phyloP scores from a whole-genome alignment of 2,329 filamentous ascomycete genomes.

The Zymoseptoria tritici region DNA sequence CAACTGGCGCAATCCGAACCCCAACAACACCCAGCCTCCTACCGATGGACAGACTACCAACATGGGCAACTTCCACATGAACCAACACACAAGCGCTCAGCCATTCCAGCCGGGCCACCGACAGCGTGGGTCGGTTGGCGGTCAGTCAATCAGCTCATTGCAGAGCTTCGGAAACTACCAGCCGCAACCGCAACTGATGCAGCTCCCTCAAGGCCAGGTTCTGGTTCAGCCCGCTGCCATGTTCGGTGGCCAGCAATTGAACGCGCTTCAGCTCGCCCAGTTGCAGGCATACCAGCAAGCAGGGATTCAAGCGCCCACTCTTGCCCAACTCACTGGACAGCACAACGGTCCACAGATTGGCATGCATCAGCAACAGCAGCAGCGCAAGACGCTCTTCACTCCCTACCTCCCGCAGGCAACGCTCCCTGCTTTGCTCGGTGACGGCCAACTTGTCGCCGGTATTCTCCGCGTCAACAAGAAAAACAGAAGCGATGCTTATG shows the following conservation, averaged over 20 bases:
- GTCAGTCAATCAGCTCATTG: conserved; percentile 69
- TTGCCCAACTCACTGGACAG: conserved; percentile 38
- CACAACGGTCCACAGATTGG: conserved; percentile 28
- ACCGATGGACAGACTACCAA: conserved; percentile 38
- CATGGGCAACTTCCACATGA: conserved; percentile 60
- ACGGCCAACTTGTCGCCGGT: conserved; percentile 91
- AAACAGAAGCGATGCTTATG: conserved; percentile 96
- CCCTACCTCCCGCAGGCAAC: conserved; percentile 94
- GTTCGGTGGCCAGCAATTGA: conserved; percentile 78
- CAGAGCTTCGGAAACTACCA: conserved; percentile 73
- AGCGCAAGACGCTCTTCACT: conserved; percentile 96
- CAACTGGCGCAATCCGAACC: conserved; percentile 86
- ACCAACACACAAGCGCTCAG: conserved; percentile 60
- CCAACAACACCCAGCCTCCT: conserved; percentile 35
- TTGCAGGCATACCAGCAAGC: conserved; percentile 87
- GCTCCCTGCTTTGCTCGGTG: conserved; percentile 78
- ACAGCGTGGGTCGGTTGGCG: conserved; percentile 73
- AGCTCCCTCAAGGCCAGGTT: conserved; percentile 76
- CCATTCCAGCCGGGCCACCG: conserved; percentile 92
- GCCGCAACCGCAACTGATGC: conserved; percentile 79
- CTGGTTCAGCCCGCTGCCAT: conserved; percentile 70
- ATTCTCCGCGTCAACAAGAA: conserved; percentile 99
- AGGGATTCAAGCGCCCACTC: conserved; percentile 53
- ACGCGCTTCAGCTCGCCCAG: conserved; percentile 79
- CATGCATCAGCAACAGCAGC: conserved; percentile 72